These are phyloP conservation scores for Tylopilus sp. DNA, from an alignment of 1,284 basidiomycete genomes.

Conservation along the genomic window DNA sequence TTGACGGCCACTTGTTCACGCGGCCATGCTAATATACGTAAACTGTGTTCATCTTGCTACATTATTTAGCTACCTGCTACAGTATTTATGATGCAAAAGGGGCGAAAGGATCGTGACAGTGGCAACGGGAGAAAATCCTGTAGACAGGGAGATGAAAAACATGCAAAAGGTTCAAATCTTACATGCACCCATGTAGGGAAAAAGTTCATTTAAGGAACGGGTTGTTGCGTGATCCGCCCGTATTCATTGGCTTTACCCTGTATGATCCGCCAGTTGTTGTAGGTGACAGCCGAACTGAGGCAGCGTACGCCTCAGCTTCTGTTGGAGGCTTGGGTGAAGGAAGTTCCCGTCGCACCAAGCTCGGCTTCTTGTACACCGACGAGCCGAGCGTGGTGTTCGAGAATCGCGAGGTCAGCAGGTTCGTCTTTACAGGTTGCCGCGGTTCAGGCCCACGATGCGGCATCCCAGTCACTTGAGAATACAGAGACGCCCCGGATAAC, in stretches of 20 bases:
- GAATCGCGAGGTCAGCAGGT: conserved; percentile 42
- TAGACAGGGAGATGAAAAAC: background rate
- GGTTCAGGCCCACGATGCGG: conserved; percentile 58
- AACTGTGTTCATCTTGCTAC: conserved; percentile 16
- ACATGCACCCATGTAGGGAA: conserved; percentile 22
- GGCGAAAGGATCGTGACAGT: conserved; percentile 20
- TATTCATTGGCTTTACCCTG: conserved; percentile 36
- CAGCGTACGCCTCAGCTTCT: conserved; percentile 59
- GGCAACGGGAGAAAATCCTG: conserved; percentile 14
- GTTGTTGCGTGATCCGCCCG: conserved; percentile 48
- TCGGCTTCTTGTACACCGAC: conserved; percentile 27
- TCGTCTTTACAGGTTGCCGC: conserved; percentile 59
- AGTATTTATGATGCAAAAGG: conserved; percentile 16
- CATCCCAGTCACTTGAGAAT: conserved; percentile 63
- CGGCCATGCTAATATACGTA: conserved; percentile 29
- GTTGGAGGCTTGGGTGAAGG: conserved; percentile 37
- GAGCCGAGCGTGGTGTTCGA: conserved; percentile 42
- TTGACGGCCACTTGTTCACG: conserved; percentile 16
- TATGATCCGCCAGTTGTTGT: conserved; percentile 17
- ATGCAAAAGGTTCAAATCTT: conserved; percentile 16
- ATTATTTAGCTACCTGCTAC: conserved; percentile 20
- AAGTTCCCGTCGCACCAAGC: conserved; percentile 25
- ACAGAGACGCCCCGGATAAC: conserved; percentile 55
- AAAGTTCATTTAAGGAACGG: conserved; percentile 40
- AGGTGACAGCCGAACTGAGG: conserved; percentile 39